Conservation (phyloP, 1,284 basidiomycete species). For the Coniferiporia sulphurascens region DNA sequence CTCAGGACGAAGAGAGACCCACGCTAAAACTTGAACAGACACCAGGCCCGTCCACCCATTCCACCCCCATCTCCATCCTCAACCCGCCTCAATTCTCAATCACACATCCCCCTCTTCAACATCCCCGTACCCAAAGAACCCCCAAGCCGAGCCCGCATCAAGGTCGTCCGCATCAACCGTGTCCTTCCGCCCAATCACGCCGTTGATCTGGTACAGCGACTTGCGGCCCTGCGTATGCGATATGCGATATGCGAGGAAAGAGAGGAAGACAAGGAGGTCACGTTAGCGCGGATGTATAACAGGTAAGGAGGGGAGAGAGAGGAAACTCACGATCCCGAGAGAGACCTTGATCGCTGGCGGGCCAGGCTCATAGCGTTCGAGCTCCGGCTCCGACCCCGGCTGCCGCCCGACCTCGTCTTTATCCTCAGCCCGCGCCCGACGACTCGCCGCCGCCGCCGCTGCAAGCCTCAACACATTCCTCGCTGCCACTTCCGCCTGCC, state of each 20-base stretch:
- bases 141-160: conserved; percentile 43
- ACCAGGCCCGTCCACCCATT: too few relatives aligned
- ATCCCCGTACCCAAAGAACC: conserved; percentile 31
- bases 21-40: too few relatives aligned
- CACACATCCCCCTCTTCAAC: conserved; percentile 32
- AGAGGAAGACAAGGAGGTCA: not conserved
- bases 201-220: conserved; percentile 42
- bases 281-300: conserved; percentile 4
- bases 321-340: conserved; percentile 47
- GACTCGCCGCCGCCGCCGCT: conserved; percentile 21
- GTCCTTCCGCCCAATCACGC: conserved; percentile 39
- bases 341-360: conserved; percentile 68
- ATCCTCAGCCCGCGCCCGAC: conserved; percentile 22
- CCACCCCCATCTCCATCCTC: too few relatives aligned
- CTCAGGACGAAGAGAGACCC: too few relatives aligned
- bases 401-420: conserved; percentile 15
- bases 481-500: conserved; percentile 53
- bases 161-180: conserved; percentile 42
- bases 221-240: conserved; percentile 34
- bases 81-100: too few relatives aligned
- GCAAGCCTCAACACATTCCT: conserved; percentile 48
- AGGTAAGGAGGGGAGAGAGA: not conserved
- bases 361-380: conserved; percentile 54
- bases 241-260: too few relatives aligned
- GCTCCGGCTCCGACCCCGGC: conserved; percentile 27